These are phyloP conservation scores for Ceratobasidium sp. DNA, from an alignment of 1,284 basidiomycete species.

Conservation along the genomic window DNA sequence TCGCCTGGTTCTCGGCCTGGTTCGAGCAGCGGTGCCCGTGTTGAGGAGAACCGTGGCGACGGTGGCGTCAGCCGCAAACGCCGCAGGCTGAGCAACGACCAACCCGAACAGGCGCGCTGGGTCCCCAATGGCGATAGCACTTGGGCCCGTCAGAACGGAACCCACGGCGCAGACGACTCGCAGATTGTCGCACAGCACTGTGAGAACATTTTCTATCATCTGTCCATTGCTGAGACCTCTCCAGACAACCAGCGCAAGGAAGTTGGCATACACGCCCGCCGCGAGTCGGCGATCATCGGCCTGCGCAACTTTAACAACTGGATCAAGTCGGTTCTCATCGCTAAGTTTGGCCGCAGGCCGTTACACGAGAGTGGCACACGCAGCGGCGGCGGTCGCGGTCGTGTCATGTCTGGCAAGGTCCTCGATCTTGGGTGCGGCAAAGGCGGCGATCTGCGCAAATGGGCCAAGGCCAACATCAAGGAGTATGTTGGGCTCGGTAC, in stretches of 20 bases:
- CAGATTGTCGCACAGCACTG: slow-evolving; percentile 75
- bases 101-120: slow-evolving; percentile 42
- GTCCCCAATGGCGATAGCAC: background rate
- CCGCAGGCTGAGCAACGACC: slow-evolving; percentile 46
- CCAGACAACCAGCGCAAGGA: slow-evolving; percentile 92
- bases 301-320: slow-evolving; percentile 99
- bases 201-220: slow-evolving; percentile 53
- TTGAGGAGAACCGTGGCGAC: background rate
- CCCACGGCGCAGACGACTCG: slow-evolving; percentile 62
- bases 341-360: slow-evolving; percentile 74
- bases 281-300: slow-evolving; percentile 94
- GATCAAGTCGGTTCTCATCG: slow-evolving; percentile 95
- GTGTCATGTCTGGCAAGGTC: slow-evolving; percentile 66
- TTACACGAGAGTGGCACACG: slow-evolving; percentile 52
- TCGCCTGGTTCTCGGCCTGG: slow-evolving; percentile 16
- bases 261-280: slow-evolving; percentile 81
- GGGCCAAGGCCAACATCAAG: slow-evolving; percentile 84
- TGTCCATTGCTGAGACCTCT: slow-evolving; percentile 14
- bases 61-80: background rate
- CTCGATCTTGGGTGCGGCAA: slow-evolving; percentile 98
- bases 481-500: slow-evolving; percentile 84
- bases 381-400: slow-evolving; percentile 49
- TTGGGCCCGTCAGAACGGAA: slow-evolving; percentile 47
- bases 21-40: slow-evolving; percentile 20
- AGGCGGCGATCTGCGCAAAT: slow-evolving; percentile 96